Percentiles rank a stretch among this genome's conserved stretches.
These are phyloP conservation scores for Salix viminalis DNA, from an alignment of 345 rosid genomes.

Conservation along the genomic window DNA sequence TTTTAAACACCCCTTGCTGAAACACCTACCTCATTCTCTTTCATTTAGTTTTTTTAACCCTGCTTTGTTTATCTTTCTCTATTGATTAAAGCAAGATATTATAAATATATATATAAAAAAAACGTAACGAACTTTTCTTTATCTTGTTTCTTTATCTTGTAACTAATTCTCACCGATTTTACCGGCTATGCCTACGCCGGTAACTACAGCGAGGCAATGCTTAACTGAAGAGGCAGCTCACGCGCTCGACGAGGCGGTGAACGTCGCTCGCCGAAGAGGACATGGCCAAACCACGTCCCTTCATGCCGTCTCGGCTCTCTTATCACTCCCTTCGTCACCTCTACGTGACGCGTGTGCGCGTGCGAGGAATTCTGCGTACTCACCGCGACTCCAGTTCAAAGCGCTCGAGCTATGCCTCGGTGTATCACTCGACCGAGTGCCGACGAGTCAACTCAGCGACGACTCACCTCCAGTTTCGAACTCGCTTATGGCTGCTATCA, in stretches of 20 bases:
- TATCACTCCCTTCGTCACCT: constrained; percentile 46
- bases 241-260: constrained; percentile 59
- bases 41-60: not conserved
- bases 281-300: constrained; percentile 71
- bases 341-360: constrained; percentile 66
- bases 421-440: constrained; percentile 55
- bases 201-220: constrained; percentile 53
- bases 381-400: constrained; percentile 52
- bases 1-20: not conserved
- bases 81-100: not conserved
- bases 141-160: not conserved
- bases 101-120: not conserved
- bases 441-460: constrained; percentile 34
- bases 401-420: constrained; percentile 63
- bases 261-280: constrained; percentile 59
- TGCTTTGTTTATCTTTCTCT: not conserved
- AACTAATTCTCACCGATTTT: not conserved
- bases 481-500: constrained; percentile 95
- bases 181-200: constrained; percentile 71
- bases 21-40: not conserved
- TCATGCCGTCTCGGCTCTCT: constrained; percentile 58
- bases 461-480: constrained; percentile 64
- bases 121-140: not conserved
- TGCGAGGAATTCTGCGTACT: constrained; percentile 35
- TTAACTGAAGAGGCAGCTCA: constrained; percentile 63